phyloP scores from a whole-genome alignment of 495 filamentous ascomycete species.

The Peziza echinospora region DNA sequence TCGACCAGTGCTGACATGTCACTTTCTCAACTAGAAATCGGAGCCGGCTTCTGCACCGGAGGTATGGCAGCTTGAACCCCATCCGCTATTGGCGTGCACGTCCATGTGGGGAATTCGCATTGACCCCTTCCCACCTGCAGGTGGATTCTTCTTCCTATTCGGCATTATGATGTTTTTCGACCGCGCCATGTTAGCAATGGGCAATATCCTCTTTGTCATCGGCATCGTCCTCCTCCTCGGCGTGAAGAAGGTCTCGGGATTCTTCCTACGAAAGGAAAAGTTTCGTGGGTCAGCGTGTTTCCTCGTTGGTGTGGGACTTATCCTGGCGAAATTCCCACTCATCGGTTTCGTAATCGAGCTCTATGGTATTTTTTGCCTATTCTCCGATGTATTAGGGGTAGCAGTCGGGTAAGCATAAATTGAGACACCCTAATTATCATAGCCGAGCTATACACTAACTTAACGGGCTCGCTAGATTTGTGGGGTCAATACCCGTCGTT shows the following conservation, averaged over 20 bases:
- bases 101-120: no score
- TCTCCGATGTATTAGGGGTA: constrained; percentile 90
- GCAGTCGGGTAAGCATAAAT: constrained; percentile 30
- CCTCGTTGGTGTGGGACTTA: constrained; percentile 59
- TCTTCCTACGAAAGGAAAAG: constrained; percentile 87
- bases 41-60: constrained; percentile 86
- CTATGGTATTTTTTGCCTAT: constrained; percentile 80
- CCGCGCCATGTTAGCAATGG: constrained; percentile 82
- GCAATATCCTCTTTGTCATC: constrained; percentile 95
- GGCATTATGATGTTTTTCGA: constrained; percentile 95
- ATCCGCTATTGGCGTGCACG: no score
- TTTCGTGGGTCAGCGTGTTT: constrained; percentile 81
- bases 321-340: constrained; percentile 70
- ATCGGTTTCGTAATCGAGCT: constrained; percentile 76
- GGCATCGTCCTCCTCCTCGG: constrained; percentile 90
- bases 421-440: no score
- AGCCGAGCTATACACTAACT: no score
- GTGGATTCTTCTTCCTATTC: constrained; percentile 78
- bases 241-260: constrained; percentile 66
- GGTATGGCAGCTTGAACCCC: no score
- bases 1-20: constrained; percentile 14
- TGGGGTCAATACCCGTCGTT: constrained; percentile 61
- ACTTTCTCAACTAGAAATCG: constrained; percentile 55
- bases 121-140: no score
- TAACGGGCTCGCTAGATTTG: no score